These are phyloP conservation scores for Umbelopsis sp. DNA, from an alignment of 192 early-diverging fungal species.

Conservation along the genomic window DNA sequence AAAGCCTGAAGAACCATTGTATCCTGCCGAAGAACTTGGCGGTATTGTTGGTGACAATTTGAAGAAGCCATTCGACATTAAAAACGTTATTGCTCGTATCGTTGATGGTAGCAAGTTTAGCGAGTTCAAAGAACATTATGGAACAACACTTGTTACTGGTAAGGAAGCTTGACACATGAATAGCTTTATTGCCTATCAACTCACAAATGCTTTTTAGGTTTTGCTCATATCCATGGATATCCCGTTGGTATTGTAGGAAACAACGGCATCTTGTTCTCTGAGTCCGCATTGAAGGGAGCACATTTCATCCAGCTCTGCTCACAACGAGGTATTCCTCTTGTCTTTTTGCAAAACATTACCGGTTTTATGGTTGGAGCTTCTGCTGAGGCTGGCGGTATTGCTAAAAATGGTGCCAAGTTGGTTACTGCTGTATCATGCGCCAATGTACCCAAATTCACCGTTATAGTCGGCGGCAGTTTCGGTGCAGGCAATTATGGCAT, in stretches of 20 bases:
- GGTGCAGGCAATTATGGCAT: conserved; percentile 96
- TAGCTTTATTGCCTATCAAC: not conserved
- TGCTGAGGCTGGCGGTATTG: conserved; percentile 95
- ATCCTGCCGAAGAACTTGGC: conserved; percentile 79
- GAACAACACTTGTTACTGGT: conserved; percentile 86
- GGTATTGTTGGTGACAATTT: conserved; percentile 96
- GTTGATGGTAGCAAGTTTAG: conserved; percentile 90
- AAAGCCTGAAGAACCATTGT: conserved; percentile 76
- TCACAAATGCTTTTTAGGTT: conserved; percentile 50
- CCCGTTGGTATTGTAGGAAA: conserved; percentile 95
- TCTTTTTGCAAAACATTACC: conserved; percentile 97
- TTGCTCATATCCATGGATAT: conserved; percentile 87
- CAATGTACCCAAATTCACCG: conserved; percentile 91
- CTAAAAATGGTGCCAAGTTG: conserved; percentile 97
- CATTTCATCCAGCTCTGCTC: conserved; percentile 94
- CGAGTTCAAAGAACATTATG: conserved; percentile 95
- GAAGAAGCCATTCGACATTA: conserved; percentile 84
- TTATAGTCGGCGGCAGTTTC: conserved; percentile 76
- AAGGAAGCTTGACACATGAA: not conserved
- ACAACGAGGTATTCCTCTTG: conserved; percentile 84
- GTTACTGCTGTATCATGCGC: conserved; percentile 94
- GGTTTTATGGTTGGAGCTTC: conserved; percentile 96
- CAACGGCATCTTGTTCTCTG: conserved; percentile 94
- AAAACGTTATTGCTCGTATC: conserved; percentile 91
- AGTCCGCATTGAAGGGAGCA: conserved; percentile 92